Conservation (phyloP, 2,329 filamentous ascomycete genomes). For the Graphilbum ipis-grandicollis region DNA sequence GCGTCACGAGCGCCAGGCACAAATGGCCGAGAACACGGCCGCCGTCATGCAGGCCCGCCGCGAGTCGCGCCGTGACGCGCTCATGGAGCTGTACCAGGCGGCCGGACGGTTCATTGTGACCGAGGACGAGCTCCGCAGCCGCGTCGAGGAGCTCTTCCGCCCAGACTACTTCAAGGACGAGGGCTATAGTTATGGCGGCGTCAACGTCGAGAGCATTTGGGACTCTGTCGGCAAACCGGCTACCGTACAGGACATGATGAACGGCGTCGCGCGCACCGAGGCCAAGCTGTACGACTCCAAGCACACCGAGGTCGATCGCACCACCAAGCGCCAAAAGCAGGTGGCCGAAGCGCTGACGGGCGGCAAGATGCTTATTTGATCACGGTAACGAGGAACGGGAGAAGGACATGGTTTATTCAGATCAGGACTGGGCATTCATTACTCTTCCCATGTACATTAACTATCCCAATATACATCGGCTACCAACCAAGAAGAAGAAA, state of each 20-base stretch:
- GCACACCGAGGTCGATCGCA: conserved; percentile 24
- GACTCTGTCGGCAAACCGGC: conserved; percentile 27
- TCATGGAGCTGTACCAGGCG: conserved; percentile 83
- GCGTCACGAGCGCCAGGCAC: conserved; percentile 36
- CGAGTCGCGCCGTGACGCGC: conserved; percentile 45
- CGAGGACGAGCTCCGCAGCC: conserved; percentile 56
- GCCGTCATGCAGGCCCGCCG: conserved; percentile 31
- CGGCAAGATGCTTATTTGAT: conserved; percentile 33
- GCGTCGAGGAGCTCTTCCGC: conserved; percentile 62
- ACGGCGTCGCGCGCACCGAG: conserved; percentile 15
- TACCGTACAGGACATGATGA: conserved; percentile 27
- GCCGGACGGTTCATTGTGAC: conserved; percentile 74
- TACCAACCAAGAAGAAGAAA: too few species aligned
- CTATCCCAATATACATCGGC: too few species aligned
- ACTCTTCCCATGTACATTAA: not conserved
- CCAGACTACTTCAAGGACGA: conserved; percentile 34
- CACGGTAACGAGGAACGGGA: not conserved
- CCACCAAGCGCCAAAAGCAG: conserved; percentile 30
- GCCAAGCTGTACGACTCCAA: conserved; percentile 18
- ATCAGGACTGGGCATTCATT: not conserved
- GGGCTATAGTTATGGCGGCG: conserved; percentile 16
- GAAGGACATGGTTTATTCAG: not conserved
- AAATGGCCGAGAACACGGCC: conserved; percentile 21
- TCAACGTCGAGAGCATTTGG: conserved; percentile 31
- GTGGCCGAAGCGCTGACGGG: conserved; percentile 43